Conservation (phyloP, 441 rosid species). For the Erysimum cheiri region DNA sequence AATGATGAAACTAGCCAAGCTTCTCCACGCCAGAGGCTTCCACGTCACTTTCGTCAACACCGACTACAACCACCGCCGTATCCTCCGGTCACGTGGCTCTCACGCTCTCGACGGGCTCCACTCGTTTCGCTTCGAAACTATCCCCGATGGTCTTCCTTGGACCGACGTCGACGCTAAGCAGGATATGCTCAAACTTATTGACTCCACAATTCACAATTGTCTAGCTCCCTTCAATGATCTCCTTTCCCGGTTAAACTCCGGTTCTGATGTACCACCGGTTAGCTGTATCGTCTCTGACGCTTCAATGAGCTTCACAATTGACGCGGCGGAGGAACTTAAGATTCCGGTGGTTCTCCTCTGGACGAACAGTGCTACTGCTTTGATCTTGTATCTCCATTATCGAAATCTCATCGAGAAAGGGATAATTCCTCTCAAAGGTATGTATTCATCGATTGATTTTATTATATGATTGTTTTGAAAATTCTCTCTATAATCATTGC, state of each 20-base stretch:
- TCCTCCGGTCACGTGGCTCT: slow-evolving; percentile 39
- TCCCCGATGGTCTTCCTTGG: slow-evolving; percentile 21
- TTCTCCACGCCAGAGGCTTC: slow-evolving; percentile 50
- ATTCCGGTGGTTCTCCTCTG: slow-evolving; percentile 48
- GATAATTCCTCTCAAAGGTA: slow-evolving; percentile 50
- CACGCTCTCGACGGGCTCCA: slow-evolving; percentile 27
- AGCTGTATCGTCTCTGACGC: slow-evolving; percentile 46
- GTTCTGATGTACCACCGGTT: slow-evolving; percentile 32
- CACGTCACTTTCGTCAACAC: slow-evolving; percentile 55
- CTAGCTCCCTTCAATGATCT: slow-evolving; percentile 17
- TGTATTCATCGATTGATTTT: too few relatives aligned
- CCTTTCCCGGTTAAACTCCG: slow-evolving; percentile 30
- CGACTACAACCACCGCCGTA: slow-evolving; percentile 48
- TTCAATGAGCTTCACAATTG: slow-evolving; percentile 46
- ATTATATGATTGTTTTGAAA: not conserved
- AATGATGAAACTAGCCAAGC: slow-evolving; percentile 50
- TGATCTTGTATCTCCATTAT: slow-evolving; percentile 35
- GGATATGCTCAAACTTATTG: slow-evolving; percentile 28
- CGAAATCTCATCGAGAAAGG: slow-evolving; percentile 41
- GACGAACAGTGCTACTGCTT: slow-evolving; percentile 48
- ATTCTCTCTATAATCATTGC: not conserved
- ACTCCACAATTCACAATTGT: slow-evolving; percentile 33
- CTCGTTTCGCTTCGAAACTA: slow-evolving; percentile 9
- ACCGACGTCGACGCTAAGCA: slow-evolving; percentile 26
- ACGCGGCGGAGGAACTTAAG: slow-evolving; percentile 45